These are phyloP conservation scores for Geranium incanum DNA, from an alignment of 441 rosid species.

Conservation along the genomic window DNA sequence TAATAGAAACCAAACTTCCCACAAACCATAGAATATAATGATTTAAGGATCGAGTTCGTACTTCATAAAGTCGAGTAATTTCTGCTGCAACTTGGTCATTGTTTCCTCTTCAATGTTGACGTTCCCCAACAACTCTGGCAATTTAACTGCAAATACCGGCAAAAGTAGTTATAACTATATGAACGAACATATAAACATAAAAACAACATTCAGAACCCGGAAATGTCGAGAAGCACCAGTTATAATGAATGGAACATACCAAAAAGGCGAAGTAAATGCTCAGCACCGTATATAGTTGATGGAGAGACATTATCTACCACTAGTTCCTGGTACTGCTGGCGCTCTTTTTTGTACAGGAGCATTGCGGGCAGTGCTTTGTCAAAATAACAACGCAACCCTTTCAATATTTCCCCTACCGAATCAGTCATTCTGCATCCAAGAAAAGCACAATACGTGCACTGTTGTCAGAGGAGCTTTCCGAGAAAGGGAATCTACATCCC, in stretches of 20 bases:
- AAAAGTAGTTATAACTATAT: background rate
- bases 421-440: conserved; percentile 56
- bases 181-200: conserved; percentile 4
- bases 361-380: conserved; percentile 82
- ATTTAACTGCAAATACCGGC: conserved; percentile 54
- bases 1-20: background rate
- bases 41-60: conserved; percentile 23
- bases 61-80: conserved; percentile 83
- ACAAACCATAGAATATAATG: background rate
- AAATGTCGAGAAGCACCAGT: conserved; percentile 1
- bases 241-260: conserved; percentile 40
- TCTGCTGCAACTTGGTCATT: conserved; percentile 69
- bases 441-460: conserved; percentile 19
- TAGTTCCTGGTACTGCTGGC: conserved; percentile 59
- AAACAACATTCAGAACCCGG: background rate
- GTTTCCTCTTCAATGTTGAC: conserved; percentile 94
- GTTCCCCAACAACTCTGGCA: conserved; percentile 78
- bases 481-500: background rate
- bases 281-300: conserved; percentile 90
- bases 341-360: conserved; percentile 83
- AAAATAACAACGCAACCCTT: conserved; percentile 81
- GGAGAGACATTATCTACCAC: conserved; percentile 62
- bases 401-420: conserved; percentile 73
- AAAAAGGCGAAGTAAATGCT: conserved; percentile 89
- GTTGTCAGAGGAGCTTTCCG: conserved; percentile 1